A percentile compares a stretch with the other conserved stretches of the same genome.
Evolutionary conservation across 2,329 filamentous ascomycete genomes (phyloP).

Genomic region (Cadophora luteo-olivacea): DNA sequence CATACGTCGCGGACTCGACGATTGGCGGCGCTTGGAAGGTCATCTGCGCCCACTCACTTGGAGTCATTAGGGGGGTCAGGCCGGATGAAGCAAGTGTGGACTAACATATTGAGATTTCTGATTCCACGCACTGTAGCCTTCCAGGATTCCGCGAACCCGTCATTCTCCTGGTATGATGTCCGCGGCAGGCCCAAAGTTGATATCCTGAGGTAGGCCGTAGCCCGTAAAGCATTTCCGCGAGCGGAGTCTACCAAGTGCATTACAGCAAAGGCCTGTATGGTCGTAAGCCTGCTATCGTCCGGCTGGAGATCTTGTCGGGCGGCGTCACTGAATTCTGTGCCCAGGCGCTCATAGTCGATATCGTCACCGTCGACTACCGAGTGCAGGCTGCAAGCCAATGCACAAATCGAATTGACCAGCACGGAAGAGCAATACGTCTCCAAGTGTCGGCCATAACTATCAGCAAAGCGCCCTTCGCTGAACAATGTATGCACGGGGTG

Average conservation of each 20-base stretch:
- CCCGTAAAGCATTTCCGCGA: constrained; percentile 39
- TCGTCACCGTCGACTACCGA: constrained; percentile 32
- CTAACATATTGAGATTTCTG: constrained; percentile 45
- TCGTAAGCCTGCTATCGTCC: constrained; percentile 38
- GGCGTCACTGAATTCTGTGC: constrained; percentile 39
- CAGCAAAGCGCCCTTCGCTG: constrained; percentile 42
- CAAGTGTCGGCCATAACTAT: constrained; percentile 37
- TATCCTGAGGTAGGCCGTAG: constrained; percentile 40
- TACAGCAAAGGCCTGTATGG: constrained; percentile 43
- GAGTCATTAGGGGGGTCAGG: constrained; percentile 32
- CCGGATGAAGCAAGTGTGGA: constrained; percentile 3
- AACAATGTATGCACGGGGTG: constrained; percentile 47
- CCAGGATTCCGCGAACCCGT: constrained; percentile 39
- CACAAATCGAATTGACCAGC: constrained; percentile 46
- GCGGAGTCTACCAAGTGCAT: constrained; percentile 44
- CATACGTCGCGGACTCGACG: constrained; percentile 20
- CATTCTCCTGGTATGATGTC: constrained; percentile 27
- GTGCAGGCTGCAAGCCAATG: constrained; percentile 44
- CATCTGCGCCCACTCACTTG: constrained; percentile 45
- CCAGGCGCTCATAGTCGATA: constrained; percentile 39
- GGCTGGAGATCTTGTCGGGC: constrained; percentile 36
- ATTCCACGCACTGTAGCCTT: constrained; percentile 44
- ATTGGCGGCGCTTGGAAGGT: constrained; percentile 41
- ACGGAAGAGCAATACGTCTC: constrained; percentile 39
- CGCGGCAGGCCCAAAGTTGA: constrained; percentile 37